phyloP scores from a whole-genome alignment of 2,329 filamentous ascomycete genomes.

The Rachicladosporium sp. region DNA sequence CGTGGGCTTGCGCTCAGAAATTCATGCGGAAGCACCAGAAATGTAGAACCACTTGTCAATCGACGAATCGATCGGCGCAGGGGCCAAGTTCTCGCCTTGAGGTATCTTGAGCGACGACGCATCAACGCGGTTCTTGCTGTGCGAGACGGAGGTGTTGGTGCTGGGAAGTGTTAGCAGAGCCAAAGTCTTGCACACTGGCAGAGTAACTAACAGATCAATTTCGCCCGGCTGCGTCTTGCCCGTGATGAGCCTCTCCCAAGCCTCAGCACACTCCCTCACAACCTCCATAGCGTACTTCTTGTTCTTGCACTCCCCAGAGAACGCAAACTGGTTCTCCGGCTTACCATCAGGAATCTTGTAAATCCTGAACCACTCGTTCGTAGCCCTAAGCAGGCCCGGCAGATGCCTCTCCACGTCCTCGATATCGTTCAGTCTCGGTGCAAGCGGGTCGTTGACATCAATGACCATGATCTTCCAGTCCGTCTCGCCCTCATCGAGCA shows the following conservation, averaged over 20 bases:
- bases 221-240: slow-evolving; percentile 72
- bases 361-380: slow-evolving; percentile 99
- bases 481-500: slow-evolving; percentile 98
- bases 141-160: slow-evolving; percentile 64
- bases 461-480: slow-evolving; percentile 99
- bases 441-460: slow-evolving; percentile 93
- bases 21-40: slow-evolving; percentile 60
- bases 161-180: slow-evolving; percentile 33
- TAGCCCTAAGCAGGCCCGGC: slow-evolving; percentile 88
- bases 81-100: slow-evolving; percentile 61
- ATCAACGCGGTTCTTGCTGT: slow-evolving; percentile 62
- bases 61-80: slow-evolving; percentile 84
- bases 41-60: slow-evolving; percentile 99
- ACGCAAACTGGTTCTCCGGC: slow-evolving; percentile 99
- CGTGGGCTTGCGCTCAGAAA: slow-evolving; percentile 1
- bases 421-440: slow-evolving; percentile 91
- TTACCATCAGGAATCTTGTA: slow-evolving; percentile 99
- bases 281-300: slow-evolving; percentile 97
- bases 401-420: slow-evolving; percentile 99
- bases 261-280: slow-evolving; percentile 88
- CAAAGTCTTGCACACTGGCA: not conserved
- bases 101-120: slow-evolving; percentile 64
- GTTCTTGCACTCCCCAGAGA: slow-evolving; percentile 99
- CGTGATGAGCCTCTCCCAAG: slow-evolving; percentile 90
- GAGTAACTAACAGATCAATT: slow-evolving; percentile 61